Evolutionary conservation across 1,284 basidiomycete species (phyloP), one percentile per base, ranked within the genome.

Genomic region (Fomes fomentarius): DNA sequence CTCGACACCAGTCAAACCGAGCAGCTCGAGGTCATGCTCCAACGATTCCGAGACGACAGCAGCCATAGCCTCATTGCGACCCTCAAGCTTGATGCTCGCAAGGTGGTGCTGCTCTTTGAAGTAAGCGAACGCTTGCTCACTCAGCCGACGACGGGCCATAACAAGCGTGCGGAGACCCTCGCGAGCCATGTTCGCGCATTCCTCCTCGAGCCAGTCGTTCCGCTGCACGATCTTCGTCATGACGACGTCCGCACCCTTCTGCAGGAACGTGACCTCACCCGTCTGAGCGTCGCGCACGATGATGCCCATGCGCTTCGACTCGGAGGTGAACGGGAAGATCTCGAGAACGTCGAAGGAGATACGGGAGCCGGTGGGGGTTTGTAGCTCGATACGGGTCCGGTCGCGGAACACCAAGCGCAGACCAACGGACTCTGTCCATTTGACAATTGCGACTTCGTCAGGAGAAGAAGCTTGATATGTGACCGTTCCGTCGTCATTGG

Each of bases 181-280:
- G 19, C 97, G 80, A 0, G 96, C 96, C 96, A 99, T 99, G 68
- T 99, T 99, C 11, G 91, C 96, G 14, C 91, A 95, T 72, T 99
- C 97, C 68, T 99, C 97, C 62, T 99, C 97, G 1, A 99, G 80
- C 97, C 97, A 99, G 74, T 99, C 97, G 68, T 98, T 98, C 62
- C 93, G 86, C 66, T 94, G 93, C 19, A 99, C 96, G 52, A 99
- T 95, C 62, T 80, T 83, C 30, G 89, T 80, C 96, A 99, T 99
- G 49, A 99, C 94, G 3, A 96, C 94, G 66, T 99, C 97, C 0
- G 96, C 97, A 11, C 97, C 97, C 70, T 99, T 99, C 69, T 98
- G 93, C 57, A 96, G 79, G 72, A 99, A 99, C 1, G 80, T 85
- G 50, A 96, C 86, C 54, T 96, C 93, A 38, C 89, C 87, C 0